Evolutionary conservation across 2,329 filamentous ascomycete species (phyloP), one percentile per base, ranked within the genome.

Genomic region (Knufia petricola): DNA sequence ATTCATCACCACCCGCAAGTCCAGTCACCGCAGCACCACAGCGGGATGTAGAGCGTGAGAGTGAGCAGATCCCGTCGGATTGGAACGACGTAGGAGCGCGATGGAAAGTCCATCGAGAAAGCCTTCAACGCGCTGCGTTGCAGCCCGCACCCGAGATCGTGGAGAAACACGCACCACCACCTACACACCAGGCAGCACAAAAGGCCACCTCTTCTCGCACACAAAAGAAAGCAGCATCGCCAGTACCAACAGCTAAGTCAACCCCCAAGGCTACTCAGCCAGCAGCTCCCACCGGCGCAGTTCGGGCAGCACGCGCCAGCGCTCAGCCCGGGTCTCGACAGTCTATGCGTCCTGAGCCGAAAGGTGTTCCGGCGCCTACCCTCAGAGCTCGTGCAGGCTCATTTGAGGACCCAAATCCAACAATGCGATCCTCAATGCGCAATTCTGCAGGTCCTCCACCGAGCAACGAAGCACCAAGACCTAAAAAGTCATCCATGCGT

Each of bases 11-110:
- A 13, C 24, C 46, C 12, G 45, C 51, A 32, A 52, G 55, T 26
- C 55, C 55, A 8, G 51, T 55, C 7, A 58, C 54, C 41, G 52
- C 60, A n/a, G 41, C 53, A 20, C 47, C 39, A 1, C 41, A 10
- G n/a, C 44, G 8, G 12, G n/a, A 28, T n/a, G 32, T 17, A 20
- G 23, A 28, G n/a, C 39, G 42, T 28, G 44, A 34, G 17, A 46
- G 20, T 43, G 39, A 32, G 9, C 26, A 17, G 45, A 32, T 28
- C 42, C 30, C 49, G n/a, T 53, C 48, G 32, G 58, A 56, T 8
- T 63, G 60, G 61, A 56, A 60, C 30, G 50, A 49, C 37, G 57
- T 58, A 15, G 59, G 61, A 51, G 57, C 59, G 8, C 58, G 58
- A 20, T 63, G 61, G 61, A 61, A 55, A 21, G 54, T 51, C 30